Evolutionary conservation across 805 yeast genomes (phyloP), one percentile per base, ranked within the genome.

Genomic region (Barnettozyma populi): DNA sequence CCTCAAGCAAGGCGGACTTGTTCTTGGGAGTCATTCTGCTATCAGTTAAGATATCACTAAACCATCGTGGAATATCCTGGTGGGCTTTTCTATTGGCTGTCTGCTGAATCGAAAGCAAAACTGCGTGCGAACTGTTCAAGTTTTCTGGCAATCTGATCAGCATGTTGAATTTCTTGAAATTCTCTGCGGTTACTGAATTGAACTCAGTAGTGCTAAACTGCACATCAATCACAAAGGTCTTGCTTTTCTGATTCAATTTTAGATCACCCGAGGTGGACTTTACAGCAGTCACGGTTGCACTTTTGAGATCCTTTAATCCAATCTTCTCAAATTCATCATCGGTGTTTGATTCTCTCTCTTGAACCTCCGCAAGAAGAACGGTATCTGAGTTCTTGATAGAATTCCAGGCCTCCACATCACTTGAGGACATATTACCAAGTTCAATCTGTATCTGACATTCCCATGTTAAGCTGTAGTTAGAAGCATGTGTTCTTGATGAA

Each of bases 51-150:
- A 51, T 41, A 25, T 66, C 67, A 8, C 50, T 35, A 0, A 71
- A 43, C 75, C 75, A 71, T 1, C 56, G 59, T 0, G 73, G 73
- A 0, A 68, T 34, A 4, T 29, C 18, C 41, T 38, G 29, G 36
- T 52, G 45, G 35, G 39, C 13, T 4, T 25, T 7, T 41, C 10
- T 11, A 6, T 47, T 25, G 46, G 48, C 10, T 14, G 49, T 31
- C 24, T 53, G 14, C 38, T 38, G 11, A 10, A 49, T 45, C 2
- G 36, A 4, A 20, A 46, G 13, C 10, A 54, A 36, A 1, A 20
- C 11, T 3, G 11, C 20, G 16, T 36, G 8, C 25, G 37, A 50
- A 2, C 19, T 14, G n/a, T 32, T 29, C 16, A 52, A 36, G 0
- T 29, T 11, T 4, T 36, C 24, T 2, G 59, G 59, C 1, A 56